Conservation (phyloP, 768 basidiomycete genomes). For the Hygrophoropsis aurantiaca region DNA sequence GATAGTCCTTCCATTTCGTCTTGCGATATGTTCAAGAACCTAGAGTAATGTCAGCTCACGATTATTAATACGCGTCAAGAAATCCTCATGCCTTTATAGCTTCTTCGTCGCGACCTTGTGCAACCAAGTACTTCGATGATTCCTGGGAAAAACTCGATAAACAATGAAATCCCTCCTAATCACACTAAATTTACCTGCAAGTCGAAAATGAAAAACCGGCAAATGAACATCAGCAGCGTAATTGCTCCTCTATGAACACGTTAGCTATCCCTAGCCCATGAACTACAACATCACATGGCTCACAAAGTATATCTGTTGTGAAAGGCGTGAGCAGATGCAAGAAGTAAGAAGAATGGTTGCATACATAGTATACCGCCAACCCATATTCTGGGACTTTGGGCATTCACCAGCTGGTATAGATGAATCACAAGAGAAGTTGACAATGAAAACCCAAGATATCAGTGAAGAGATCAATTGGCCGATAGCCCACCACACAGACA, state of each 20-base stretch:
- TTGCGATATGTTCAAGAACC: conserved; percentile 51
- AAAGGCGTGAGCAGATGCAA: no score
- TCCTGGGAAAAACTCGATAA: conserved; percentile 35
- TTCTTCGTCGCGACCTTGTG: conserved; percentile 55
- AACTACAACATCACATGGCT: conserved; percentile 11
- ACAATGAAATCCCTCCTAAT: no score
- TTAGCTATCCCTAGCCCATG: conserved; percentile 5
- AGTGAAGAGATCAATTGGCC: conserved; percentile 51
- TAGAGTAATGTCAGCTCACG: conserved; percentile 11
- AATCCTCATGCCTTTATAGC: conserved; percentile 49
- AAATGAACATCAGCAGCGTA: conserved; percentile 52
- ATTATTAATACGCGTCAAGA: not conserved
- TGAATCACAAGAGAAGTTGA: conserved; percentile 50
- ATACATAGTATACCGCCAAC: conserved; percentile 59
- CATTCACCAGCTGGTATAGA: conserved; percentile 38
- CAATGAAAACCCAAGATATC: conserved; percentile 56
- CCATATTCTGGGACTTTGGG: conserved; percentile 50
- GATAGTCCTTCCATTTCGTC: conserved; percentile 44
- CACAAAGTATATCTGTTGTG: conserved; percentile 41
- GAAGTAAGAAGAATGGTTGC: conserved; percentile 20
- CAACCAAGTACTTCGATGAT: conserved; percentile 60
- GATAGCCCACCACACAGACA: conserved; percentile 55
- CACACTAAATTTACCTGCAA: conserved; percentile 19
- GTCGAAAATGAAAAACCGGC: conserved; percentile 56
- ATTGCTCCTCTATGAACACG: conserved; percentile 38